Evolutionary conservation across 345 rosid species (phyloP), one percentile per base, ranked within the genome.

Genomic region (Populus deltoides): DNA sequence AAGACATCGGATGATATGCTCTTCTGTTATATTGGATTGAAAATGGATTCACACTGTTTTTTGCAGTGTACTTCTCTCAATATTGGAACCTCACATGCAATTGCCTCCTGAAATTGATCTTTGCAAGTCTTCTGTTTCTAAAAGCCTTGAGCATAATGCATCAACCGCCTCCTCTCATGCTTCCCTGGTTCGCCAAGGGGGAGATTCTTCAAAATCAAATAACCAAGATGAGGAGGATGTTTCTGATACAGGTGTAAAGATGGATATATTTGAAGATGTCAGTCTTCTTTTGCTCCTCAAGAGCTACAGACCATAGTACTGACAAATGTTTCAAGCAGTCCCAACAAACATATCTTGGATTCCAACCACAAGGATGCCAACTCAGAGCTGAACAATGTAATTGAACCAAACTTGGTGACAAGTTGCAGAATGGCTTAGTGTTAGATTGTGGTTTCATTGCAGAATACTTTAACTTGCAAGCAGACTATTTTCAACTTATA

Each of bases 31-130:
- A n/a, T 29, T 74, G 35, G 70, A 20, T 68, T 73, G 24, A 27
- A 78, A 61, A 68, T 75, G 72, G 55, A 68, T 83, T 67, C 67
- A 70, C 70, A n/a, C 68, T 71, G 74, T 77, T 80, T 24, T 73
- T 11, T 84, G 87, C 92, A 92, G 97, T 83, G 95, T 91, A 72
- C 92, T 92, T 79, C 93, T 92, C 80, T 90, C 92, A 41, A 84
- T 91, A 83, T 80, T 92, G 89, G 93, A 89, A 81, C 93, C 97
- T 75, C 90, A 78, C 68, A 81, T 92, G 85, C 88, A 87, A 78
- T 86, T 92, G 68, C 95, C 97, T 74, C 86, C 95, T 53, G 89
- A 90, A 79, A 89, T 92, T 88, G 97, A 91, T 83, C 84, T 84
- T 69, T 88, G 93, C 87, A 92, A 85, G 77, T 82, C 86, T 79